A percentile compares a stretch with the other conserved stretches of the same genome.
These are phyloP conservation scores for Neltuma alba DNA, from an alignment of 306 rosid species.

Conservation along the genomic window DNA sequence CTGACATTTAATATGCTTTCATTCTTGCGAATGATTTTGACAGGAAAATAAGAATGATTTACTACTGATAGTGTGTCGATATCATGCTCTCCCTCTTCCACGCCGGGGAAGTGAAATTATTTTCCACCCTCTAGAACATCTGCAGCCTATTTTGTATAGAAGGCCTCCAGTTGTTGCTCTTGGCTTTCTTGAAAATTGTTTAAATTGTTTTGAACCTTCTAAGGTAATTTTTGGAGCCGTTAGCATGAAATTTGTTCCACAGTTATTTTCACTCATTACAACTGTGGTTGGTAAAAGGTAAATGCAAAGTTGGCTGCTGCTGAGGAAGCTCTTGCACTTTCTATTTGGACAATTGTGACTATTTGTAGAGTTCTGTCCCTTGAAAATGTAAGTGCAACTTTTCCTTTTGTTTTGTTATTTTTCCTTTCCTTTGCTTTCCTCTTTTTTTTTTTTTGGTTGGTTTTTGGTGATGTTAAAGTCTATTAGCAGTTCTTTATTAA, in stretches of 20 bases:
- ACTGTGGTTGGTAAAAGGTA: constrained; percentile 50
- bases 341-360: constrained; percentile 85
- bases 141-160: constrained; percentile 74
- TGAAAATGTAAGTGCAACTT: constrained; percentile 63
- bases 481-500: constrained; percentile 11
- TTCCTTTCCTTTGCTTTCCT: too few relatives aligned
- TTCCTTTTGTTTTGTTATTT: too few relatives aligned
- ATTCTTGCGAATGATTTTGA: constrained; percentile 35
- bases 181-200: constrained; percentile 54
- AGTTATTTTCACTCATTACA: constrained; percentile 26
- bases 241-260: constrained; percentile 17
- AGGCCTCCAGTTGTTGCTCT: constrained; percentile 65
- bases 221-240: constrained; percentile 56
- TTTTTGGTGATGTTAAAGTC: constrained; percentile 27
- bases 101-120: constrained; percentile 60
- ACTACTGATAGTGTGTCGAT: constrained; percentile 84
- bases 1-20: constrained; percentile 37
- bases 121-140: constrained; percentile 90
- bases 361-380: constrained; percentile 89
- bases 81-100: constrained; percentile 73
- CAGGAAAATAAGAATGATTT: constrained; percentile 82
- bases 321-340: constrained; percentile 84
- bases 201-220: constrained; percentile 45
- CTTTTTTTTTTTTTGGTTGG: too few relatives aligned
- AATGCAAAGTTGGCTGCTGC: constrained; percentile 66